Evolutionary conservation across 257 asterid genomes (phyloP), one percentile per base, ranked within the genome.

Genomic region (Solanum paucissectum): DNA sequence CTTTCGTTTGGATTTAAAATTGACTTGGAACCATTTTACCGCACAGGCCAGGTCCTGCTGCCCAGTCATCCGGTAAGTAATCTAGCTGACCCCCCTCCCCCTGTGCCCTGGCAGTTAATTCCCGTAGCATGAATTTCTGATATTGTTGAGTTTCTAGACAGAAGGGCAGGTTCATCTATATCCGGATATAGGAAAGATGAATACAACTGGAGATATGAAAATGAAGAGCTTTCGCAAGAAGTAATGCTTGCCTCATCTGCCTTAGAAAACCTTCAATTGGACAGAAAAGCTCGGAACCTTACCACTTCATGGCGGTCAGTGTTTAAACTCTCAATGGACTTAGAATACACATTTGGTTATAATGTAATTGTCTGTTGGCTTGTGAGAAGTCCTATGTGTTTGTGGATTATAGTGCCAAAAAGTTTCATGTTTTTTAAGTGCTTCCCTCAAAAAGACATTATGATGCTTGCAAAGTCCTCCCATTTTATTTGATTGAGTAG

Each of bases 131-230:
- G 32, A 87, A 88, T 73, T 86, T 83, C 49, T 69, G 29, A 87
- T n/a, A 11, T 13, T 71, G 27, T 85, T 88, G 87, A 87, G 83
- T 74, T 91, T 88, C 89, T 92, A 98, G 99, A 98, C 86, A 94
- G 97, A 82, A 93, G 99, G 90, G 94, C 92, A 25, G 99, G 99
- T 27, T 94, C 99, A 55, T 97, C 99, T 83, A 87, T 92, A 66
- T 93, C 99, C 72, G 98, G 98, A 72, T 94, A 96, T 87, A 93
- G 98, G 94, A 96, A 96, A 93, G 99, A 95, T 1, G 99, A 98
- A 52, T 95, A 94, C 91, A 95, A 89, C 83, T 94, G 98, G 99
- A 94, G 98, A 92, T 94, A 95, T 64, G 98, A 95, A 29, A 92
- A 90, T 38, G 98, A 94, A 52, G 98, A 96, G 85, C 91, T 92